Evolutionary conservation across 2,329 filamentous ascomycete genomes (phyloP), one percentile per base, ranked within the genome.

Genomic region (Epichloe sibirici): DNA sequence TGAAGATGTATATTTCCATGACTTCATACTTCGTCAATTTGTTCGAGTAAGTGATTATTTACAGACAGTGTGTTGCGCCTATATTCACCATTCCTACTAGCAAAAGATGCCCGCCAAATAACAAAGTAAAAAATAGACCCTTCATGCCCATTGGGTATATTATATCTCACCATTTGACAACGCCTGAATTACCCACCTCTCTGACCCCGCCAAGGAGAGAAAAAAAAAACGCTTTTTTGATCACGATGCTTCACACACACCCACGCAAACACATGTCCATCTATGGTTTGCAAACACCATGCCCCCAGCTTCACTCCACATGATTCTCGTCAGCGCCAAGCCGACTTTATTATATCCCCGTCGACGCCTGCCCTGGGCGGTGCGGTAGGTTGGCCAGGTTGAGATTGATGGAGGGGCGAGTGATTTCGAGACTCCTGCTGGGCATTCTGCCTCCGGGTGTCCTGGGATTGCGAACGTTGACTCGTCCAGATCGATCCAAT

Each of bases 381-480:
- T 35, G 44, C 11, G 48, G 21, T 28, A 48, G 31, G 25, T 28
- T 51, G 21, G 23, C 45, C 9, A 45, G 15, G 7, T 53, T 35
- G 9, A 44, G 5, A 51, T 61, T 56, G 37, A 65, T 57, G 6
- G 58, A 42, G 3, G 65, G 65, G 39, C 78, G 67, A 31, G 72
- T 64, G 44, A 82, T 75, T 56, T 82, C 78, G 58, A 81, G 58
- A 60, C 78, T 82, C 51, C 78, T 66, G 57, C 78, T 81, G 2
- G 77, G 74, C 52, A 79, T 73, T 21, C 74, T 62, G 13, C 76
- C 67, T 3, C 77, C 77, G 0, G 78, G 78, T 0, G 77, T 81
- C 44, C 74, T 66, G 1, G 78, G 78, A 53, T 81, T 77, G 0
- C 71, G 74, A 2, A 82, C 76, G 52, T 81, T 81, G 45, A 82